phyloP scores from a whole-genome alignment of 345 rosid species.

The Eucalyptus dawsonii region DNA sequence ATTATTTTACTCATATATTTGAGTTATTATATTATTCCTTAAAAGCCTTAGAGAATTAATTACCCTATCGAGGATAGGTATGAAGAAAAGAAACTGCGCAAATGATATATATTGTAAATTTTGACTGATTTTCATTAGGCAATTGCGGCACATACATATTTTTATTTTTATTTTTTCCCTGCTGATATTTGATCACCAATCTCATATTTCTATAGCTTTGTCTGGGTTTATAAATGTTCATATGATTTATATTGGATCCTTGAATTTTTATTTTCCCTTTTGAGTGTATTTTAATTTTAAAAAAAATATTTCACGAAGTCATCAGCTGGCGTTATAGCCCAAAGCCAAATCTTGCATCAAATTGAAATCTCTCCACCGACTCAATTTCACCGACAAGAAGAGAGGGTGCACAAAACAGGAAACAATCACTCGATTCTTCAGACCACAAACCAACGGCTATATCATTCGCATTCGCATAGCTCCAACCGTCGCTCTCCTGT shows the following conservation, averaged over 20 bases:
- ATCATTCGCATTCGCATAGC: not conserved
- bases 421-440: not conserved
- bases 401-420: not conserved
- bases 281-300: no score
- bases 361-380: not conserved
- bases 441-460: not conserved
- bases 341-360: not conserved
- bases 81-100: no score
- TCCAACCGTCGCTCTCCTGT: not conserved
- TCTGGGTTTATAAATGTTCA: not conserved
- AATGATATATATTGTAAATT: no score
- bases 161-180: no score
- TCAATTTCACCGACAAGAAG: no score
- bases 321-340: no score
- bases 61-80: not conserved
- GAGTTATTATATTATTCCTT: no score
- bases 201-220: not conserved
- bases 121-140: no score
- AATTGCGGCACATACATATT: no score
- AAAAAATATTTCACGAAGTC: not conserved
- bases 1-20: no score
- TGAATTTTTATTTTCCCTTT: no score
- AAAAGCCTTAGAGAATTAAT: no score
- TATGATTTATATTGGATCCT: not conserved
- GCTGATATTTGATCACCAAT: not conserved